phyloP scores from a whole-genome alignment of 2,329 filamentous ascomycete species.

The Polytolypa hystricis region DNA sequence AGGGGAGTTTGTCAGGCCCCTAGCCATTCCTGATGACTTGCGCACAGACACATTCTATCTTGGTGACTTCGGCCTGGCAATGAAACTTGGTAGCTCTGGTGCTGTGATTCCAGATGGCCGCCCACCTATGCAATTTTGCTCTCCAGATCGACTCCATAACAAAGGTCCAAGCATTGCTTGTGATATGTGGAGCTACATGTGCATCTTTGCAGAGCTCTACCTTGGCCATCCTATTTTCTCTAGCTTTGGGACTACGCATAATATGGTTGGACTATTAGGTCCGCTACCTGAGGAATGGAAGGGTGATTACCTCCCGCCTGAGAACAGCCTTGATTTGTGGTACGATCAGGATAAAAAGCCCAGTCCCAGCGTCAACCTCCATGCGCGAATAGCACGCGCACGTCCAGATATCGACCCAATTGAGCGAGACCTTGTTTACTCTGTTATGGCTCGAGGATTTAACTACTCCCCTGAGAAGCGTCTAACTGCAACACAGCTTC shows the following conservation, averaged over 20 bases:
- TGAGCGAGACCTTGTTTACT: not conserved
- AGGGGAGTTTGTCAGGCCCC: slow-evolving; percentile 7
- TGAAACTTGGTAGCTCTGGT: slow-evolving; percentile 3
- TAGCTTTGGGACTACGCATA: slow-evolving; percentile 12
- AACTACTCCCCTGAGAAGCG: not conserved
- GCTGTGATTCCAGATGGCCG: not conserved
- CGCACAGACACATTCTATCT: slow-evolving; percentile 9
- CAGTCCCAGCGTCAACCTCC: not conserved
- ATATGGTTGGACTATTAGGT: slow-evolving; percentile 16
- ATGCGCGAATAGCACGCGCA: not conserved
- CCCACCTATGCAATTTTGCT: slow-evolving; percentile 9
- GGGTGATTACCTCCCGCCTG: slow-evolving; percentile 9
- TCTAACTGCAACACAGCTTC: slow-evolving; percentile 3
- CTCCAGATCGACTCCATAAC: slow-evolving; percentile 9
- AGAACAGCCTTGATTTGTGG: slow-evolving; percentile 2
- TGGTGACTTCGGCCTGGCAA: slow-evolving; percentile 9
- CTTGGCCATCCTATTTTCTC: slow-evolving; percentile 13
- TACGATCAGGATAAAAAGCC: slow-evolving; percentile 1
- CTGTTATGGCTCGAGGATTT: not conserved
- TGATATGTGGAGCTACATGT: slow-evolving; percentile 22
- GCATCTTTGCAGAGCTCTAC: slow-evolving; percentile 18
- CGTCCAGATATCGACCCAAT: not conserved
- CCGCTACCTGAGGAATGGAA: slow-evolving; percentile 19
- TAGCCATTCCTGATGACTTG: slow-evolving; percentile 5
- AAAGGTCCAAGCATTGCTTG: slow-evolving; percentile 8